Evolutionary conservation across 2,329 filamentous ascomycete genomes (phyloP).

Genomic region (Scedosporium aurantiacum): DNA sequence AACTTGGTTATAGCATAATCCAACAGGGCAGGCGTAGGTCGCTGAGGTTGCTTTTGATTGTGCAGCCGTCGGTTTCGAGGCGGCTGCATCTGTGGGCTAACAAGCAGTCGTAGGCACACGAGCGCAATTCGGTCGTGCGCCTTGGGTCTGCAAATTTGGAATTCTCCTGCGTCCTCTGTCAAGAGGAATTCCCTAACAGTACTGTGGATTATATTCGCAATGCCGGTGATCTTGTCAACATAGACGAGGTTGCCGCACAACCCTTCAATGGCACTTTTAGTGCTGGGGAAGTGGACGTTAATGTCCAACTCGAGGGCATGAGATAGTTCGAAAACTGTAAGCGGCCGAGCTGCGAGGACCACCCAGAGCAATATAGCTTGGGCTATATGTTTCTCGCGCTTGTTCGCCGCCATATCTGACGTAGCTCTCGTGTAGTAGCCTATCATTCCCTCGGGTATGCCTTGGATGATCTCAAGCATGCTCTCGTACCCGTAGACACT

Average conservation of each 20-base stretch:
- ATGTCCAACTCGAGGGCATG: constrained; percentile 18
- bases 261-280: constrained; percentile 14
- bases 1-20: not conserved
- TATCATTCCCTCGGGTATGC: constrained; percentile 22
- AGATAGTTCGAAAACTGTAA: constrained; percentile 17
- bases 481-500: constrained; percentile 14
- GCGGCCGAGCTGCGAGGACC: constrained; percentile 12
- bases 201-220: too few species aligned
- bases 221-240: too few species aligned
- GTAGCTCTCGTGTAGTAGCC: constrained; percentile 15
- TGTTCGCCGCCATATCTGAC: constrained; percentile 16
- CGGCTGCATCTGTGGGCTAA: not conserved
- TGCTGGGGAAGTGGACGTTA: constrained; percentile 12
- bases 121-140: not conserved
- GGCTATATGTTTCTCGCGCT: constrained; percentile 16
- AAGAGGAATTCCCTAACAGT: too few species aligned
- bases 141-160: too few species aligned
- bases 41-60: not conserved
- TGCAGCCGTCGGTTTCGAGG: not conserved
- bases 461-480: constrained; percentile 17
- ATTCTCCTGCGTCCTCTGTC: too few species aligned
- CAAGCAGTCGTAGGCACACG: not conserved
- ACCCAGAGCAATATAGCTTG: constrained; percentile 18
- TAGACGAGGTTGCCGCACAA: constrained; percentile 20
- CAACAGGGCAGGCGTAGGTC: not conserved